These are phyloP conservation scores for Beta vulgaris DNA, from an alignment of 148 eudicot species.

Conservation along the genomic window DNA sequence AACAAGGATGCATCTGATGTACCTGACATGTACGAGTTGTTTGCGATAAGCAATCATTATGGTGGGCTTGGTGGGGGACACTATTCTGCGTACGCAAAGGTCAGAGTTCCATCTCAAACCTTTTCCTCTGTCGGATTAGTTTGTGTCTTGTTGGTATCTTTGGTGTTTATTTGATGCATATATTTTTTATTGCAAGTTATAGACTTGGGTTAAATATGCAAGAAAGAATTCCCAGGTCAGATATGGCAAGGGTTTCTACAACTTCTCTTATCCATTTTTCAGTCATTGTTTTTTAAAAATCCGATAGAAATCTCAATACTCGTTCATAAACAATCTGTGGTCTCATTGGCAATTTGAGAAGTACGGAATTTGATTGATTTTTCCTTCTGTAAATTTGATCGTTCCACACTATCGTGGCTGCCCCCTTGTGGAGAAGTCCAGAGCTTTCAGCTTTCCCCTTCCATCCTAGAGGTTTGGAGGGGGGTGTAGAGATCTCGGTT, in stretches of 20 bases:
- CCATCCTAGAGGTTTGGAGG: background rate
- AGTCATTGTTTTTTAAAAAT: background rate
- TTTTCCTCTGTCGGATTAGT: background rate
- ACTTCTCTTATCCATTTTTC: background rate
- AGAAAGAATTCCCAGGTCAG: background rate
- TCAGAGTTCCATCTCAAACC: conserved; percentile 18
- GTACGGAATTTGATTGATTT: background rate
- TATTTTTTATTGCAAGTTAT: background rate
- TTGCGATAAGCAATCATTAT: conserved; percentile 97
- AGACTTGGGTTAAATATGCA: background rate
- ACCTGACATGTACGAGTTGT: conserved; percentile 65
- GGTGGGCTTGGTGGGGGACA: conserved; percentile 99
- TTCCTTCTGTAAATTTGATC: background rate
- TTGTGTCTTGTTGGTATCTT: background rate
- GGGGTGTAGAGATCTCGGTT: background rate
- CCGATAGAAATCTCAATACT: background rate
- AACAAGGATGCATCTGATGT: conserved; percentile 41
- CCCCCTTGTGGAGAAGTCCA: background rate
- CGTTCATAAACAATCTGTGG: background rate
- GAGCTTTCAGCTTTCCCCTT: background rate
- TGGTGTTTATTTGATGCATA: background rate
- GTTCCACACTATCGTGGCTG: too few relatives aligned
- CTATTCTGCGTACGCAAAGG: conserved; percentile 96
- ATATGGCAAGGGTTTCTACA: background rate
- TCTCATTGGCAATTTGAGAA: background rate